These are phyloP conservation scores for Fusarium tanahbumbuense DNA, from an alignment of 2,329 filamentous ascomycete species.

Conservation along the genomic window DNA sequence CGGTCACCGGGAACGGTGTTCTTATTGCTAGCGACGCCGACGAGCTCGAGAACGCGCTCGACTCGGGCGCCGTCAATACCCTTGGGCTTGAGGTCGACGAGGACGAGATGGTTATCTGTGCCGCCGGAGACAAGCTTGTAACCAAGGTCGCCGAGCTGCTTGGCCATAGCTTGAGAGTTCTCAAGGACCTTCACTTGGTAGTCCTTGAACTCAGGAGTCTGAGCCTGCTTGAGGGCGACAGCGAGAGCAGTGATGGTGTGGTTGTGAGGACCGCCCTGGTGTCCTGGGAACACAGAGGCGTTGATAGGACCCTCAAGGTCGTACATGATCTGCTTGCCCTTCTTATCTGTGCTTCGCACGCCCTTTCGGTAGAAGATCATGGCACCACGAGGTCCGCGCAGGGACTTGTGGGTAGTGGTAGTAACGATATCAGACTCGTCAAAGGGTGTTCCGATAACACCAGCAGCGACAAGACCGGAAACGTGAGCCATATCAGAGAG, in stretches of 20 bases:
- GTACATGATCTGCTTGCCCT: constrained; percentile 79
- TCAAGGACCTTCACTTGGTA: constrained; percentile 89
- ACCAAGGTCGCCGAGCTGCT: constrained; percentile 71
- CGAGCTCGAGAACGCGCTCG: constrained; percentile 86
- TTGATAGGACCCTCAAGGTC: constrained; percentile 94
- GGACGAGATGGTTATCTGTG: constrained; percentile 94
- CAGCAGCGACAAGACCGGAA: constrained; percentile 88
- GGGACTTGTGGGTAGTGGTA: constrained; percentile 97
- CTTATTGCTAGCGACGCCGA: constrained; percentile 95
- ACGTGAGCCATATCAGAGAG: constrained; percentile 97
- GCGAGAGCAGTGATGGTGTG: constrained; percentile 96
- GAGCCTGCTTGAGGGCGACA: constrained; percentile 91
- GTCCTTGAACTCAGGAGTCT: constrained; percentile 84
- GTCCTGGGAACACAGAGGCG: constrained; percentile 93
- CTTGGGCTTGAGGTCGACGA: constrained; percentile 88
- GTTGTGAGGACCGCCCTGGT: constrained; percentile 97
- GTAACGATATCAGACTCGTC: constrained; percentile 90
- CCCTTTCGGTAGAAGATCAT: constrained; percentile 99
- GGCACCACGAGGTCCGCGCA: constrained; percentile 91
- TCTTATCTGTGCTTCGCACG: constrained; percentile 83
- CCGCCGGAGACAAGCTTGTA: constrained; percentile 92
- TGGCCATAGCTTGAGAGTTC: constrained; percentile 88
- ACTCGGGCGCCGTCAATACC: constrained; percentile 87
- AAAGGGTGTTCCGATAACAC: constrained; percentile 90
- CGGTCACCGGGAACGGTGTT: constrained; percentile 95